Conservation (phyloP, 768 basidiomycete genomes). For the Russula emetica region DNA sequence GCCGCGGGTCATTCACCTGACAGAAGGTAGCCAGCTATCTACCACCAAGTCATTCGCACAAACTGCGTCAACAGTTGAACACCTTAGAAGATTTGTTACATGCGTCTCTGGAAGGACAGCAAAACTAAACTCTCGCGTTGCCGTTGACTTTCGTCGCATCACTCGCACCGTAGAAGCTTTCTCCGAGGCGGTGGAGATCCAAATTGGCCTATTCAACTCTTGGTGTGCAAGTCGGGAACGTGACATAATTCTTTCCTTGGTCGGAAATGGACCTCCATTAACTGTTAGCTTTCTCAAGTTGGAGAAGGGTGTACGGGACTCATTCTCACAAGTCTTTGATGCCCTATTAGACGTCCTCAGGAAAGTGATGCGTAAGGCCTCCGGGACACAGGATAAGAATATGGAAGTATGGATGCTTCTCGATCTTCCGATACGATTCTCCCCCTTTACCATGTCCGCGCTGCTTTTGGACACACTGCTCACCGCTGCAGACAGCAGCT, state of each 20-base stretch:
- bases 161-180: constrained; percentile 78
- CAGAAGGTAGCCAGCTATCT: constrained; percentile 61
- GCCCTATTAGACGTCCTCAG: constrained; percentile 51
- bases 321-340: constrained; percentile 55
- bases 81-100: constrained; percentile 58
- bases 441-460: constrained; percentile 53
- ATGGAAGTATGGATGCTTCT: constrained; percentile 41
- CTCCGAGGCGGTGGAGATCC: constrained; percentile 63
- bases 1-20: constrained; percentile 63
- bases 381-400: constrained; percentile 29
- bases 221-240: constrained; percentile 75
- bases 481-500: constrained; percentile 50
- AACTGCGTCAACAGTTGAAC: constrained; percentile 57
- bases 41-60: constrained; percentile 55
- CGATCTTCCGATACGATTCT: constrained; percentile 38
- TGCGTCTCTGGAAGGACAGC: constrained; percentile 41
- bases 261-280: constrained; percentile 42
- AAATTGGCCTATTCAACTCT: constrained; percentile 52
- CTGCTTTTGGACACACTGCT: constrained; percentile 62
- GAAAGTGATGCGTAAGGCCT: constrained; percentile 33
- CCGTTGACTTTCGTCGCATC: constrained; percentile 24
- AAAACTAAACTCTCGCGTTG: constrained; percentile 26
- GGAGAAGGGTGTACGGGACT: constrained; percentile 54
- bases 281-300: constrained; percentile 65
- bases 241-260: constrained; percentile 55